Base-by-base conservation (phyloP, 768 basidiomycete species). In the Russula abietina region DNA sequence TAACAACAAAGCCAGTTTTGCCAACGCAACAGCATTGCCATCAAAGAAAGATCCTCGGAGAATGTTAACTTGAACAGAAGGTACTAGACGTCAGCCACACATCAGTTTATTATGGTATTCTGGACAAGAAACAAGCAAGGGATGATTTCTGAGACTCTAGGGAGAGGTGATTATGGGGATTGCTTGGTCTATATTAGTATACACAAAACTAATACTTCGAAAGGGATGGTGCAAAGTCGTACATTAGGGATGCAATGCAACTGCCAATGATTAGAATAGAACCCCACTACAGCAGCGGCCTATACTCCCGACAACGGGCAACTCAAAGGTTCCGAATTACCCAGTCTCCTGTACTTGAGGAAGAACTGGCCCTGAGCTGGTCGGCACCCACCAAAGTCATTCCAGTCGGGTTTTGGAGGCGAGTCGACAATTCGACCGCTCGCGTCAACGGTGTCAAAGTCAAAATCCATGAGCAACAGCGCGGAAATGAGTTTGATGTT, bases 401-500 rank as follows among this genome's bases (percentile, higher is more conserved):
- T 90, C 89, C 89, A 90, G 69, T 91, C 86, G 11, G 89, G 89
- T 41, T 72, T 77, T 38, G 87, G 87, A 11, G 78, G 73, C 26
- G 75, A 72, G 57, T 73, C 71, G 7, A 77, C 75, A 8, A 73
- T 73, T 66, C 75, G 74, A 39, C 86, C 88, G 30, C 66, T 70
- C 39, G 73, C 73, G 69, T 89, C 83, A 16, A 88, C 81, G 61
- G 85, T 73, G 48, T 73, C 74, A 70, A 85, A 81, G 64, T 81
- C 81, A 70, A 84, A 87, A 32, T 83, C 83, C 53, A 89, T 74
- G 26, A 89, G 73, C 70, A 89, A 80, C 77, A 87, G 81, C 57
- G 88, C 83, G 14, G 83, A 76, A 49, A 89, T 72, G 56, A 91
- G 78, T 70, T 89, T 91, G 61, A 90, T 79, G 71, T 88, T 84